These are phyloP conservation scores for Aspergillus cejpii DNA, from an alignment of 2,329 filamentous ascomycete species.

Conservation along the genomic window DNA sequence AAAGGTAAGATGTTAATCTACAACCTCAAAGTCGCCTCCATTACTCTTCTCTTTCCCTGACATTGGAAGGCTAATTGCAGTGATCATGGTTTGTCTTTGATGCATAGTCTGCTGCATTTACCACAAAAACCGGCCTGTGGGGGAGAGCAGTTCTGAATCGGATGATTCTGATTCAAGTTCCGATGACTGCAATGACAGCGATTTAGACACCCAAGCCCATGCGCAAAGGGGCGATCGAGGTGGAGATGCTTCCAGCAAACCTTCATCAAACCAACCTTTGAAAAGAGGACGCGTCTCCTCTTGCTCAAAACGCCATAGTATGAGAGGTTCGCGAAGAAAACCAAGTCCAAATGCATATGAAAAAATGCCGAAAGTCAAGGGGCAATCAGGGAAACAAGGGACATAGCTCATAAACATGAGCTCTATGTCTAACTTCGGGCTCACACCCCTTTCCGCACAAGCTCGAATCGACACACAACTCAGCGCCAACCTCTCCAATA, in stretches of 20 bases:
- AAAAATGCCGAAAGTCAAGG: constrained; percentile 36
- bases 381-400: constrained; percentile 3
- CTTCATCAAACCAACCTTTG: neutral
- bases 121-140: constrained; percentile 72
- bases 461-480: too few relatives aligned
- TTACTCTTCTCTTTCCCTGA: neutral
- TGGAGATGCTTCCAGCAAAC: constrained; percentile 4
- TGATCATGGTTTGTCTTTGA: constrained; percentile 1
- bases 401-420: neutral
- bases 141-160: constrained; percentile 65
- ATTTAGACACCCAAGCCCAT: constrained; percentile 24
- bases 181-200: constrained; percentile 43
- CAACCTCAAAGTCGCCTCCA: neutral
- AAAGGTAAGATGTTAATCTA: constrained; percentile 59
- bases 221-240: constrained; percentile 11
- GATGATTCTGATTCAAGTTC: constrained; percentile 49
- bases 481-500: neutral
- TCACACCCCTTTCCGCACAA: too few relatives aligned
- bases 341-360: constrained; percentile 45
- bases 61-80: neutral
- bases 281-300: constrained; percentile 12
- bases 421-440: too few relatives aligned
- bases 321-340: constrained; percentile 28
- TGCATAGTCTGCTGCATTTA: constrained; percentile 96
- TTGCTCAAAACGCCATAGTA: constrained; percentile 13